Base-by-base conservation (phyloP, 2,329 filamentous ascomycete genomes). In the Orbilia quercus region DNA sequence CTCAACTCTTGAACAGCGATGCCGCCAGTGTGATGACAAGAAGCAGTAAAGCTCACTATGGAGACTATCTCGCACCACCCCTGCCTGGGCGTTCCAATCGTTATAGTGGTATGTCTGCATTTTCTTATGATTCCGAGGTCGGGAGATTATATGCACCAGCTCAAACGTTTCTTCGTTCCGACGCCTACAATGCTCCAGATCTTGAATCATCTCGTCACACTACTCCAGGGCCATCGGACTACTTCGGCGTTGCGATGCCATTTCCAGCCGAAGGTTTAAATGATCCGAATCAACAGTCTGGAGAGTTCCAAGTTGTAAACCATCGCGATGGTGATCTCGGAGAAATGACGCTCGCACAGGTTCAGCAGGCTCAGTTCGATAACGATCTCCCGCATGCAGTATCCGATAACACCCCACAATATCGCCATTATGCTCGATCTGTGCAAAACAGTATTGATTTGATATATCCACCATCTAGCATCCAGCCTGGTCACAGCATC, bases 111-210 rank as follows among this genome's bases (percentile, higher is more conserved):
- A 40, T 59, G 14, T 65, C 67, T 1, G 59, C 20, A 7, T 65
- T 60, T 14, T 72, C 67, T 3, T 72, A 47, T 25, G 67, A 72
- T 23, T 65, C 59, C 25, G 67, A 72, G 40, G 67, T 72, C 28
- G 67, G 59, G 44, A 64, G 67, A 65, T 36, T 72, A 25, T 72
- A 72, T 25, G 59, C 45, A 7, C 67, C 67, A 22, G 67, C 67
- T 18, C 67, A 72, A n/a, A 58, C 44, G 1, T 72, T 54, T 28
- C 53, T 72, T 14, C 53, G 38, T 36, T 20, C 59, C 28, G 55
- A 65, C 20, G 12, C n/a, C 40, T 34, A 71, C 1, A 45, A 48
- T 34, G 3, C 45, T 34, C 31, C 42, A 6, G 53, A 65, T 34
- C 6, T 59, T 2, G 59, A 72, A 50, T 65, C n/a, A n/a, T n/a